These are phyloP conservation scores for Dianthus caryophyllus DNA, from an alignment of 148 eudicot species.

Conservation along the genomic window DNA sequence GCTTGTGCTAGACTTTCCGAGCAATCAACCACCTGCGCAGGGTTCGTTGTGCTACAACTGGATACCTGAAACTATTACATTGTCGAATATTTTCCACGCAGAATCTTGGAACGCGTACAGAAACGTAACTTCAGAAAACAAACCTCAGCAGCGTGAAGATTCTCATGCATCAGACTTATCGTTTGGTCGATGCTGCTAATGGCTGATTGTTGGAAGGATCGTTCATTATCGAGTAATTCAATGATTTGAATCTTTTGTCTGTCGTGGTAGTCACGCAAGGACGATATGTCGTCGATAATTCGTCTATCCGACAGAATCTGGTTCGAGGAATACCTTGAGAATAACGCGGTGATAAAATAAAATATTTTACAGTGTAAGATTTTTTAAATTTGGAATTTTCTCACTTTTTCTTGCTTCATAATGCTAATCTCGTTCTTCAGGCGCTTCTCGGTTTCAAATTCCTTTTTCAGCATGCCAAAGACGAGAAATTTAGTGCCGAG, in stretches of 20 bases:
- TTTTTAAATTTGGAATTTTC: conserved; percentile 17
- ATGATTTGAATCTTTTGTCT: conserved; percentile 44
- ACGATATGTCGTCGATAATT: conserved; percentile 45
- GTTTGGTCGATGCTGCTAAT: conserved; percentile 41
- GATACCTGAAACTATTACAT: conserved; percentile 26
- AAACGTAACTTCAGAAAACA: conserved; percentile 13
- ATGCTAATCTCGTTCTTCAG: conserved; percentile 54
- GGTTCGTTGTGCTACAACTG: conserved; percentile 27
- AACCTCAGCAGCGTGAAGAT: conserved; percentile 41
- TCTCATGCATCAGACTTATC: conserved; percentile 37
- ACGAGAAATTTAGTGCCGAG: neutral
- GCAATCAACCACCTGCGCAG: conserved; percentile 35
- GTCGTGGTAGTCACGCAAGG: conserved; percentile 49
- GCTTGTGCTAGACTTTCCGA: conserved; percentile 77
- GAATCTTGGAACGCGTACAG: neutral
- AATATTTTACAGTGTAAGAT: too few species aligned
- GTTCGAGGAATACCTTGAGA: conserved; percentile 27
- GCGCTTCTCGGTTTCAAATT: conserved; percentile 73
- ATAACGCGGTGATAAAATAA: conserved; percentile 11
- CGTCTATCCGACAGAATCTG: conserved; percentile 49
- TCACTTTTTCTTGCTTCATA: conserved; percentile 64
- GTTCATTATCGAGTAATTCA: conserved; percentile 56
- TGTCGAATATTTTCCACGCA: neutral
- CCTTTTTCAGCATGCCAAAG: conserved; percentile 37
- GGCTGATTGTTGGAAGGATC: conserved; percentile 45